Percentiles rank a stretch among this genome's conserved stretches.
Evolutionary conservation across 805 yeast genomes (phyloP).

Genomic region (Cyberlindnera amylophila): DNA sequence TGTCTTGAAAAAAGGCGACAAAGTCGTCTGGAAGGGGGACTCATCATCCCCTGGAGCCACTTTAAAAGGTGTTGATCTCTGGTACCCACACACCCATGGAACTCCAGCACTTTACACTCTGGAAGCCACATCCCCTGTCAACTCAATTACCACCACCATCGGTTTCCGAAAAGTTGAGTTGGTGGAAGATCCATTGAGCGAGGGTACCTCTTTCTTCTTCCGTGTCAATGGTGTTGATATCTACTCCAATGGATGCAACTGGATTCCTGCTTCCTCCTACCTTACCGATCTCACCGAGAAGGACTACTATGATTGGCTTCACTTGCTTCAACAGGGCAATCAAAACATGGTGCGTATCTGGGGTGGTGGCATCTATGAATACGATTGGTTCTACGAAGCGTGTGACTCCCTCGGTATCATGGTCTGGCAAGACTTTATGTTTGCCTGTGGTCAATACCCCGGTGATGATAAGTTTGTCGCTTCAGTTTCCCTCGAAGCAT

Average conservation of each 20-base stretch:
- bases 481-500: conserved; percentile 36
- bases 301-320: conserved; percentile 17
- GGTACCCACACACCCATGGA: conserved; percentile 22
- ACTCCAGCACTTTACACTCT: conserved; percentile 11
- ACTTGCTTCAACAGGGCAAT: conserved; percentile 8
- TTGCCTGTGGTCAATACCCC: conserved; percentile 55
- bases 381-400: conserved; percentile 14
- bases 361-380: conserved; percentile 23
- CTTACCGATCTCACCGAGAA: conserved; percentile 9
- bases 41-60: not conserved
- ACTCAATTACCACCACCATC: conserved; percentile 7
- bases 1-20: conserved; percentile 3
- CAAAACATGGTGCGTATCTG: conserved; percentile 23
- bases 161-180: conserved; percentile 21
- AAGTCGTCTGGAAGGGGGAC: conserved; percentile 12
- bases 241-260: conserved; percentile 19
- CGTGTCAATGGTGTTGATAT: conserved; percentile 15
- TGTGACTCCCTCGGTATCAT: conserved; percentile 29
- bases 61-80: conserved; percentile 5
- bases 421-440: conserved; percentile 57
- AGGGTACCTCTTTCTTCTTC: conserved; percentile 19
- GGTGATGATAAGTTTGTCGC: conserved; percentile 34
- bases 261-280: conserved; percentile 20
- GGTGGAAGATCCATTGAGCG: conserved; percentile 10
- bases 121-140: not conserved